Evolutionary conservation across 345 rosid genomes (phyloP), one percentile per base, ranked within the genome.

Genomic region (Trapa bicornis): DNA sequence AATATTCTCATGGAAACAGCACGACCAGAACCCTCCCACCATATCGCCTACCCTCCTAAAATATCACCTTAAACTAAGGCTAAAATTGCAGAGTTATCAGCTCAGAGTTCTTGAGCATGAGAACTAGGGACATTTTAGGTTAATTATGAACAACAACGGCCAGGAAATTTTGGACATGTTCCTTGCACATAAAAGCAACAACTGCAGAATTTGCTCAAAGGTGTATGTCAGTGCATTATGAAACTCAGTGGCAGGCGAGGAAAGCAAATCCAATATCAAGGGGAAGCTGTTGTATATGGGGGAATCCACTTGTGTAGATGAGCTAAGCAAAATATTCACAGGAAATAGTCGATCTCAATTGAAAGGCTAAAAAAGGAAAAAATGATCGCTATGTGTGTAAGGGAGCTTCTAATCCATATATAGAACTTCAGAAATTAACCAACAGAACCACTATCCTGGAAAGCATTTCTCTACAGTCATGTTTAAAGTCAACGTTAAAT

Each of bases 391-490:
- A 22, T 5, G 10, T 54, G n/a, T 22, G 10, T 4, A 22, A 22
- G 12, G n/a, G 12, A 50, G 54, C 22, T 16, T 2, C 5, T 3
- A 50, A 4, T 50, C 11, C 13, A n/a, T 22, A 54, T n/a, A 17
- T 53, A 17, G 58, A 53, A 17, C 58, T 5, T 53, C 7, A 53
- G 58, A 17, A 53, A 53, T 53, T 53, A 17, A 17, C 58, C 58
- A 53, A 32, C 58, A 53, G 58, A n/a, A 53, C 58, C 58, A 53
- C 66, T 6, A 63, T 35, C 65, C 42, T 61, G n/a, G 41, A 36
- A 9, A 36, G 65, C 38, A 61, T 2, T 61, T 4, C 65, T 4
- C 65, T 39, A 61, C 11, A 45, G 1, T 41, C 38, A 63, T 15
- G 7, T 63, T 37, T 38, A 33, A 63, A 63, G 37, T 63, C 32